Percentiles rank a stretch among this genome's conserved stretches.
phyloP scores from a whole-genome alignment of 805 yeast species.

The Hemisphaericaspora nanyangensis region DNA sequence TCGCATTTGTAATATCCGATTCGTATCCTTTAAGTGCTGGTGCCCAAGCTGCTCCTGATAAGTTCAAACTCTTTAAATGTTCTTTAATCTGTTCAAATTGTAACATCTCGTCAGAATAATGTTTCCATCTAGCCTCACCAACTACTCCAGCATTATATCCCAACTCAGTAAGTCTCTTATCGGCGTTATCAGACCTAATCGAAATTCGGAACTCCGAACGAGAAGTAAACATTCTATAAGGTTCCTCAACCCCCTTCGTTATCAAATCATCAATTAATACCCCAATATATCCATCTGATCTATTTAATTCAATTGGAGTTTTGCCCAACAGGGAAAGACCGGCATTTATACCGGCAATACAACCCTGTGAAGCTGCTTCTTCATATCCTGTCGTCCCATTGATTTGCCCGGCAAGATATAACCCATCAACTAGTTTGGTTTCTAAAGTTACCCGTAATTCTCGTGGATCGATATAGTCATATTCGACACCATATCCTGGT shows the following conservation, averaged over 20 bases:
- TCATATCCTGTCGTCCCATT: conserved; percentile 99
- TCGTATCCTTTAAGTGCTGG: conserved; percentile 40
- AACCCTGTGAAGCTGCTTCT: conserved; percentile 97
- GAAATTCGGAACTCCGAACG: conserved; percentile 90
- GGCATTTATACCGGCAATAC: conserved; percentile 93
- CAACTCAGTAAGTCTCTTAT: conserved; percentile 66
- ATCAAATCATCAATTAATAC: conserved; percentile 90
- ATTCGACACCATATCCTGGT: conserved; percentile 99
- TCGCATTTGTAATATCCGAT: conserved; percentile 44
- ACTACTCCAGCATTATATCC: conserved; percentile 72
- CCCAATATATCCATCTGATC: conserved; percentile 89
- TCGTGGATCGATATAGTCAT: conserved; percentile 93
- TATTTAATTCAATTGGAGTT: conserved; percentile 49
- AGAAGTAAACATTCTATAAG: conserved; percentile 96
- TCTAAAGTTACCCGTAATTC: conserved; percentile 76
- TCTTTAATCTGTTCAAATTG: conserved; percentile 43
- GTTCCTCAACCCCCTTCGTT: conserved; percentile 94
- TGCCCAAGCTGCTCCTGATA: conserved; percentile 65
- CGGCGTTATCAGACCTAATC: conserved; percentile 93
- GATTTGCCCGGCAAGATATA: conserved; percentile 93
- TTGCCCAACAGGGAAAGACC: conserved; percentile 50
- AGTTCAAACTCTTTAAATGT: conserved; percentile 40
- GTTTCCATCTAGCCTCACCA: conserved; percentile 50
- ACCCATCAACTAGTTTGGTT: conserved; percentile 72
- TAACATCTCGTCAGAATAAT: conserved; percentile 40